Percentiles rank a stretch among this genome's conserved stretches.
phyloP scores from a whole-genome alignment of 176 grass and related monocot species.

The Pharus latifolius region DNA sequence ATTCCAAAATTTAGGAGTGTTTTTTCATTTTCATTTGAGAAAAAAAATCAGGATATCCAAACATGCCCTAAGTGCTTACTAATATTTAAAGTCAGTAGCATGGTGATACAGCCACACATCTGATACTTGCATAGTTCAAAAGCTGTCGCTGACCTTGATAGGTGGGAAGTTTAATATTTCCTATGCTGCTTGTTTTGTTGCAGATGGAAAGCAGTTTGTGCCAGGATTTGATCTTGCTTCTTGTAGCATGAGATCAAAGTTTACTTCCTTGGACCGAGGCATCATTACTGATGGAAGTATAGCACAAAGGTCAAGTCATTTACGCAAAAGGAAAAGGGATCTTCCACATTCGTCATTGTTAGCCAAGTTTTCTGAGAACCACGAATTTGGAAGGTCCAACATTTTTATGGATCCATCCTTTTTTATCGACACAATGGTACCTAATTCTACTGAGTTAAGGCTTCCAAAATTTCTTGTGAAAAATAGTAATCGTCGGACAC shows the following conservation, averaged over 20 bases:
- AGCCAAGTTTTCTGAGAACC: slow-evolving; percentile 51
- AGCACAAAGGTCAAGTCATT: slow-evolving; percentile 27
- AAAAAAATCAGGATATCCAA: no score
- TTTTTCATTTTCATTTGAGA: no score
- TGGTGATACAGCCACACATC: slow-evolving; percentile 1
- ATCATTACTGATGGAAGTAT: slow-evolving; percentile 47
- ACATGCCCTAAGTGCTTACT: no score
- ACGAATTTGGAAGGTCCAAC: slow-evolving; percentile 40
- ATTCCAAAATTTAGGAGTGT: no score
- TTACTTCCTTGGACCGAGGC: slow-evolving; percentile 39
- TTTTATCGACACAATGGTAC: slow-evolving; percentile 34
- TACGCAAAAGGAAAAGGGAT: slow-evolving; percentile 60
- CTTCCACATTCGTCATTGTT: slow-evolving; percentile 41
- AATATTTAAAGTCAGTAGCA: slow-evolving; percentile 14
- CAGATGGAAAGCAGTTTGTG: slow-evolving; percentile 59
- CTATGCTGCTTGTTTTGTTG: slow-evolving; percentile 12
- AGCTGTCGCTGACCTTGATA: background rate
- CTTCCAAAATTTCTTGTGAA: slow-evolving; percentile 44
- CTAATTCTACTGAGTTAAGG: slow-evolving; percentile 34
- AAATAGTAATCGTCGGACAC: slow-evolving; percentile 17
- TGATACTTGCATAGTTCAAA: background rate
- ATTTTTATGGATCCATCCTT: slow-evolving; percentile 57
- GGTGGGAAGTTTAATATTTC: slow-evolving; percentile 3
- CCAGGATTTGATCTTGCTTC: slow-evolving; percentile 51
- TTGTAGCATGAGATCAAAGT: slow-evolving; percentile 49